Base-by-base conservation (phyloP, 1,284 basidiomycete species). In the Leccinum solheimii region DNA sequence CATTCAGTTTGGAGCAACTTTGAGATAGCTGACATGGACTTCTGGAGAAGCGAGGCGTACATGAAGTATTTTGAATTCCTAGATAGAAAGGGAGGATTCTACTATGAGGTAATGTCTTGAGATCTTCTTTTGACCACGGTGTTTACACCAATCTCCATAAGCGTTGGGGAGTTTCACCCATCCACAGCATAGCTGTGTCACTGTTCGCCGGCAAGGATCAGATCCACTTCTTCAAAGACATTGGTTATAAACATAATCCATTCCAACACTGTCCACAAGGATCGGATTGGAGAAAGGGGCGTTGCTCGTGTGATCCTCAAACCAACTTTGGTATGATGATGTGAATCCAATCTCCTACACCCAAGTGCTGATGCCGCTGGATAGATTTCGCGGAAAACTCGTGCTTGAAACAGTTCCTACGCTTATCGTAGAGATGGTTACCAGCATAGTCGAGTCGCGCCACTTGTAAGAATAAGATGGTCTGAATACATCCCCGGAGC, bases 111-210 rank as follows among this genome's bases (percentile, higher is more conserved):
- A 34, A 57, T 75, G 74, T 49, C 57, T 32, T 38, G 27, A 9
- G 19, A 43, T 10, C 1, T 19, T 3, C 40, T 52, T 13, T 48
- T 56, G 14, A 19, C 54, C 14, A 11, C 19, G 49, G 23, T 34
- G 16, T 38, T 67, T 34, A 64, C 51, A 32, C 7, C 50, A 27
- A 21, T 45, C 14, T 16, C 16, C 54, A 50, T 59, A 65, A 87
- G 82, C 81, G 91, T 57, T 92, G 91, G 92, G 93, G 93, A 57
- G 93, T 95, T 72, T 93, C 94, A 7, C 94, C 92, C 3, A 83
- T 95, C 8, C 92, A 94, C 69, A 90, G 87, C 58, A 92, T 95
- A 61, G 93, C 88, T 1, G 90, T 85, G 0, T 84, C 88, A 0
- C 73, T 94, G 27, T 92, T 94, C 68, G 84, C 87, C 2, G 71